Conservation (phyloP, 2,329 filamentous ascomycete genomes). For the Clarireedia hainanense region DNA sequence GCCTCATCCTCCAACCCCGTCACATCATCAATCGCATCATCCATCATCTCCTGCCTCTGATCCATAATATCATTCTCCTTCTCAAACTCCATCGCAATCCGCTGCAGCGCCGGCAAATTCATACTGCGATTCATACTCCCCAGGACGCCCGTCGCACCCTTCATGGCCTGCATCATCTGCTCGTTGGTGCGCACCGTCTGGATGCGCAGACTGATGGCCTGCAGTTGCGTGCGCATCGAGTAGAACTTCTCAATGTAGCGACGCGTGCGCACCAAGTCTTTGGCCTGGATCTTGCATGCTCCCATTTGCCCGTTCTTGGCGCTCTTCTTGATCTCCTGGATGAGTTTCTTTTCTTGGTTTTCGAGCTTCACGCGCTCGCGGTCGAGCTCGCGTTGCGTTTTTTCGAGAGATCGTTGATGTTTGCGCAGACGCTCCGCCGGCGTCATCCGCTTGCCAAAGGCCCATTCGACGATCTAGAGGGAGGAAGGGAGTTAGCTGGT, state of each 20-base stretch:
- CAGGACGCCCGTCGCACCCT: conserved; percentile 84
- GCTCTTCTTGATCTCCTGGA: conserved; percentile 94
- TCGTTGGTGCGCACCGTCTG: conserved; percentile 98
- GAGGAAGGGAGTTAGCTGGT: neutral
- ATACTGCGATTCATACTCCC: conserved; percentile 97
- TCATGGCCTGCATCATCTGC: conserved; percentile 99
- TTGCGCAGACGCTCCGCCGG: conserved; percentile 84
- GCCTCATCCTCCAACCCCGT: conserved; percentile 87
- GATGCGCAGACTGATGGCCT: conserved; percentile 89
- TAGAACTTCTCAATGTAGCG: conserved; percentile 98
- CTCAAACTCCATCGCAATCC: conserved; percentile 98
- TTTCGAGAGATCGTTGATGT: conserved; percentile 94
- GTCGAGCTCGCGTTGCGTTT: conserved; percentile 93
- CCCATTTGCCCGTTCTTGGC: conserved; percentile 98
- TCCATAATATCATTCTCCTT: conserved; percentile 99
- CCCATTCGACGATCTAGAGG: conserved; percentile 88
- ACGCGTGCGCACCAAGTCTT: conserved; percentile 88
- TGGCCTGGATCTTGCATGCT: conserved; percentile 97
- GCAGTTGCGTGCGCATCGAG: conserved; percentile 92
- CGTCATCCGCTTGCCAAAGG: conserved; percentile 98
- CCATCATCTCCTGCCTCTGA: conserved; percentile 98
- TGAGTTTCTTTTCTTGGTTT: conserved; percentile 96
- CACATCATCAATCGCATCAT: conserved; percentile 94
- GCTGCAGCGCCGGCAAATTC: conserved; percentile 90
- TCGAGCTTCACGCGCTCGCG: conserved; percentile 92